Base-by-base conservation (phyloP, 768 basidiomycete genomes). In the Mycena indigotica region DNA sequence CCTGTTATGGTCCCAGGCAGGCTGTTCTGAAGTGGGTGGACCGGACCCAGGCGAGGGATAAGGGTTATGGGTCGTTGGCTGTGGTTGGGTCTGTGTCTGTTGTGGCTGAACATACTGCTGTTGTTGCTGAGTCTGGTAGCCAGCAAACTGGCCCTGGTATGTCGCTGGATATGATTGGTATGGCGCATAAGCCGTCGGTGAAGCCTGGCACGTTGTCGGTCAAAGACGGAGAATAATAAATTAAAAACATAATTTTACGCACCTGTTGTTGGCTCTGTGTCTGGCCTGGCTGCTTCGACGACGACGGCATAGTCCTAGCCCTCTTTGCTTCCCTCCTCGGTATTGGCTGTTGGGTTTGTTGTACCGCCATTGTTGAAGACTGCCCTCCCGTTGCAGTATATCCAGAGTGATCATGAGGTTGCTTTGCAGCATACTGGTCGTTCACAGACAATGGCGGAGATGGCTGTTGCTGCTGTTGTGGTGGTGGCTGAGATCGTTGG, bases 361-460 rank as follows among this genome's bases (percentile, higher is more conserved):
- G 61, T 19, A 61, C 32, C 28, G 63, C 61, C 53, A 65, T 52
- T 19, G 63, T 32, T 26, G 65, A 48, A 60, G 56, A 51, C 35
- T 29, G 28, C 5, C 35, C 35, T 19, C 24, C 55, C 35, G 80
- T 78, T 23, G 78, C 80, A 30, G 76, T 63, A 67, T 84, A 84
- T 26, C 77, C 77, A 23, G 72, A 78, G 61, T 70, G 75, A 58
- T 84, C 84, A 49, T 80, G 77, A 64, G 82, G 46, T 26, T 48
- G 25, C 46, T 23, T 82, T 48, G 77, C 73, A 24, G 74, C 63
- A 62, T 80, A 82, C 41, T 82, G 78, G 58, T 79, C 77, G 24
- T 73, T 70, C 44, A 79, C 75, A 19, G 80, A 80, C 28, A 80
- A 60, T 2, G 79, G 79, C 2, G 81, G 79, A 2, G 78, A 76